phyloP scores from a whole-genome alignment of 257 asterid species.

The Penstemon eatonii region DNA sequence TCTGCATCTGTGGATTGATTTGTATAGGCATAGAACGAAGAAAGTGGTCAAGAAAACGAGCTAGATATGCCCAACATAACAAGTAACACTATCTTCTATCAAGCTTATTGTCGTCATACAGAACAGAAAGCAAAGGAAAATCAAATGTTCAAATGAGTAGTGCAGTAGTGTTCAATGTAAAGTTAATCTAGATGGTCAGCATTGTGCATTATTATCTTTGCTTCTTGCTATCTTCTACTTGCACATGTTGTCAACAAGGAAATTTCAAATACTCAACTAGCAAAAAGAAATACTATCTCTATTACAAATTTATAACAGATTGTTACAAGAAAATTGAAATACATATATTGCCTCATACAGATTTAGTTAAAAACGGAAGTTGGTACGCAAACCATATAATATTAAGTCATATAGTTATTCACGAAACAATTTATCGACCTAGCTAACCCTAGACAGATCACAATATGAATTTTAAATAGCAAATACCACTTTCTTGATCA shows the following conservation, averaged over 20 bases:
- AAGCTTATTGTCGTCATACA: too few species aligned
- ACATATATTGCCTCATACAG: constrained; percentile 16
- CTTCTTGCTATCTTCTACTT: constrained; percentile 12
- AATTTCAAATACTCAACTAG: too few species aligned
- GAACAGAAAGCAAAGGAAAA: too few species aligned
- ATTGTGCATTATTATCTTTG: constrained; percentile 20
- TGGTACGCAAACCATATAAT: constrained; percentile 6
- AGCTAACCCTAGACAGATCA: background rate
- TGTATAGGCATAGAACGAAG: constrained; percentile 41
- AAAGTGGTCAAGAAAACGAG: constrained; percentile 41
- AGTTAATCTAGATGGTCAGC: constrained; percentile 1
- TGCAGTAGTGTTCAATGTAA: constrained; percentile 13
- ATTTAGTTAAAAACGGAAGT: background rate
- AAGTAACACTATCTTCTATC: too few species aligned
- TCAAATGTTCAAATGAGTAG: background rate
- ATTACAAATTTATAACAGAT: background rate
- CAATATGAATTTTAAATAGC: constrained; percentile 1
- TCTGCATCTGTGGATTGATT: constrained; percentile 57
- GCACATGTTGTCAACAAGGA: background rate
- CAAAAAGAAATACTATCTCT: background rate
- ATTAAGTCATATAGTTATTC: background rate
- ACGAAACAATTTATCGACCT: background rate
- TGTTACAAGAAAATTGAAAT: constrained; percentile 15
- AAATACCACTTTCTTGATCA: constrained; percentile 13
- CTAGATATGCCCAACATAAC: constrained; percentile 6